Evolutionary conservation across 176 grass and related monocot species (phyloP), one percentile per base, ranked within the genome.

Genomic region (Carex myosuroides): DNA sequence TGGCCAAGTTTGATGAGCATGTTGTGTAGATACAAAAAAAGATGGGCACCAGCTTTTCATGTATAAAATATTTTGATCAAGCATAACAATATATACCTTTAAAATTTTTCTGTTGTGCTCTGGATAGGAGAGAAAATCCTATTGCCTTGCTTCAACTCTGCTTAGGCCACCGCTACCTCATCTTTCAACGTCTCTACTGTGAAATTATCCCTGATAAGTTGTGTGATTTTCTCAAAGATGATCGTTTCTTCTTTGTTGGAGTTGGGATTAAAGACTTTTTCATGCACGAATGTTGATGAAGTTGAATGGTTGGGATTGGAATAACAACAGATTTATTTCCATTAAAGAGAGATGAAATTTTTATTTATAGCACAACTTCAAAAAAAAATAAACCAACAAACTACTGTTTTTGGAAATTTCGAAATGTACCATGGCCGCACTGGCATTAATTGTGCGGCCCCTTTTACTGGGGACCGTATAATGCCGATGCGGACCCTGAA

Each of bases 61-160:
- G 14, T 18, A 35, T 66, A 33, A 33, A 32, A 16, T 68, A 68
- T 6, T 35, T 37, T 35, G 26, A 67, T 67, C 29, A 33, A 35
- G 0, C 13, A 67, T 32, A 65, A 11, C 10, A 32, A 5, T 64
- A 13, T 41, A 41, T 13, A 13, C 9, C 17, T 4, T 58, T 58
- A 6, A 18, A 58, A 58, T 6, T 58, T 14, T 58, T 18, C 24
- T 64, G 3, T 32, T 64, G 29, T n/a, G n/a, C n/a, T n/a, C n/a
- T n/a, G n/a, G n/a, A n/a, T n/a, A n/a, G n/a, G n/a, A n/a, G n/a
- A n/a, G n/a, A n/a, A n/a, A n/a, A n/a, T n/a, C 33, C 33, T 35
- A 60, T 92, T 58, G 88, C 82, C 44, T 35, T 92, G 62, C 77
- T 92, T 52, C 90, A 92, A 86, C 11, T 92, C 77, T 92, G 85